Evolutionary conservation across 345 rosid genomes (phyloP), one percentile per base, ranked within the genome.

Genomic region (Turnera subulata): DNA sequence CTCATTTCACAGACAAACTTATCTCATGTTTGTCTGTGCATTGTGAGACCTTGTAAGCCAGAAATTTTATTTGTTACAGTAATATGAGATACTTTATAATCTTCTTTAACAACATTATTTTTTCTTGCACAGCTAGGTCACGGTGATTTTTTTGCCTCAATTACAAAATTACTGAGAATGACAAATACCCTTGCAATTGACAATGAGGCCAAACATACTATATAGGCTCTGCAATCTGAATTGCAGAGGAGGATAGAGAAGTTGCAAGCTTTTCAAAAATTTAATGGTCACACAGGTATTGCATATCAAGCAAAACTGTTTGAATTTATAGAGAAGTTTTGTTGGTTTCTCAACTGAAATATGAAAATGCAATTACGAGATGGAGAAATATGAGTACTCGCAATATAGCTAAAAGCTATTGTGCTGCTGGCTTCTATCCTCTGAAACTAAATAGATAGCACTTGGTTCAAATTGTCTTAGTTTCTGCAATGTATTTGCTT

Each of bases 191-290:
- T 89, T 69, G 82, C 78, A 32, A 86, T 93, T 35, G 99, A 86
- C 70, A 74, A 76, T 71, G 99, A 93, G 67, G 96, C 97, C 72
- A 93, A 89, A 73, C 91, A 87, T 77, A 89, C 96, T 25, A 93
- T 93, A 38, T 91, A 93, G 78, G 97, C 97, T 50, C 79, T 89
- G 58, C 90, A 73, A 61, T 67, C 82, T 51, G 99, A 93, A 79
- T 71, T 89, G 71, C 89, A 93, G 73, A 93, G 83, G 83, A 77
- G 88, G 23, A 89, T 80, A 73, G 99, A 89, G 78, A 86, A 84
- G 75, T 70, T 93, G 53, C 87, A 80, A 70, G 97, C 97, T 67
- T 78, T 93, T 70, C 96, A 89, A 69, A 97, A 93, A 74, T 70
- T 89, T 69, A 86, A 86, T 73, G 78, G 81, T 66, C 99, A 86